Evolutionary conservation across 2,329 filamentous ascomycete species (phyloP).

Genomic region (Botryosphaeria dothidea): DNA sequence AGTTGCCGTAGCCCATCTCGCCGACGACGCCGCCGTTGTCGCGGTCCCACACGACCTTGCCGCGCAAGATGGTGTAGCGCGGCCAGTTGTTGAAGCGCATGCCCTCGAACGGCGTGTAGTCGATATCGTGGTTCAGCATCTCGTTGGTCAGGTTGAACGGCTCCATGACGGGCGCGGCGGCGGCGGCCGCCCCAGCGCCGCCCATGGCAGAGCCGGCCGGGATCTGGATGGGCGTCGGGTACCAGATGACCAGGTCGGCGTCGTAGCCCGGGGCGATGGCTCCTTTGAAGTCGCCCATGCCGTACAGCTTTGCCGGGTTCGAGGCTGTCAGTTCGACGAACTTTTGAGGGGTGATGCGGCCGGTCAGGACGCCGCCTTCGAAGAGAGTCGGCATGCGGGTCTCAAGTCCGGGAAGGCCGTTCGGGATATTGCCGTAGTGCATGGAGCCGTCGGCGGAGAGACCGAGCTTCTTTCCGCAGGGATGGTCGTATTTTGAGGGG

Average conservation of each 20-base stretch:
- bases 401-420: conserved; percentile 46
- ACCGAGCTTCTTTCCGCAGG: conserved; percentile 40
- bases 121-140: conserved; percentile 61
- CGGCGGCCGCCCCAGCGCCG: conserved; percentile 44
- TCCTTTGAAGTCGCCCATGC: conserved; percentile 55
- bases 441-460: conserved; percentile 33
- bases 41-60: conserved; percentile 59
- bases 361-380: conserved; percentile 28
- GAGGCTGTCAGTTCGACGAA: conserved; percentile 48
- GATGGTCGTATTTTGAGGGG: conserved; percentile 41
- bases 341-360: conserved; percentile 29
- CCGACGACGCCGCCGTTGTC: conserved; percentile 55
- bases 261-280: conserved; percentile 53
- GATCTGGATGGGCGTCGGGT: conserved; percentile 43
- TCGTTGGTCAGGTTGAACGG: conserved; percentile 52
- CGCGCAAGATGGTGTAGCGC: conserved; percentile 60
- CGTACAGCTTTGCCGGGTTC: conserved; percentile 55
- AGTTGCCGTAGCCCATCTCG: conserved; percentile 51
- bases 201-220: conserved; percentile 38
- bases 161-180: conserved; percentile 37
- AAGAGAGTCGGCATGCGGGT: conserved; percentile 45
- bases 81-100: conserved; percentile 61
- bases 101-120: conserved; percentile 65
- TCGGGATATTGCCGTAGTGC: conserved; percentile 44
- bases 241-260: conserved; percentile 61